Evolutionary conservation across 257 asterid species (phyloP).

Genomic region (Fraxinus excelsior): DNA sequence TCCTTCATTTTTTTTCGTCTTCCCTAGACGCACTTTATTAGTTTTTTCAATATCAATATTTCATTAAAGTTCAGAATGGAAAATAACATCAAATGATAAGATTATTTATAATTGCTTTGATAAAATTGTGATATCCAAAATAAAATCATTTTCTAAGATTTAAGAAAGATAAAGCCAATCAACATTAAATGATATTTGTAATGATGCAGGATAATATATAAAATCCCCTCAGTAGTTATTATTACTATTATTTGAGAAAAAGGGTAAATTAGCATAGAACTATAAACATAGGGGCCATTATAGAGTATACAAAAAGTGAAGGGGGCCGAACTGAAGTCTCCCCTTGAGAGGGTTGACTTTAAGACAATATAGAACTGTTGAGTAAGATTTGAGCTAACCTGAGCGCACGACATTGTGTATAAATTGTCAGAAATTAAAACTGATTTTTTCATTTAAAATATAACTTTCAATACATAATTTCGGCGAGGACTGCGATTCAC

Average conservation of each 20-base stretch:
- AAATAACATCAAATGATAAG: no score
- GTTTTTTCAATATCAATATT: neutral
- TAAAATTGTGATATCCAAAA: neutral
- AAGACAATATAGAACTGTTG: neutral
- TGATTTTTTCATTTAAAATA: no score
- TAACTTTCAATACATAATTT: neutral
- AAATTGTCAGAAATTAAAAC: neutral
- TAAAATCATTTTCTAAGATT: no score
- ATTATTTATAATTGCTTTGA: neutral
- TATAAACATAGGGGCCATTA: neutral
- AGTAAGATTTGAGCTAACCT: neutral
- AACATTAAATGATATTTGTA: no score
- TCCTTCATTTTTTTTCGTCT: no score
- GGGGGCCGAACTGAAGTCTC: neutral
- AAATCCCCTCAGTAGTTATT: neutral
- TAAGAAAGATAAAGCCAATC: no score
- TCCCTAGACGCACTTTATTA: no score
- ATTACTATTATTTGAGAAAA: no score
- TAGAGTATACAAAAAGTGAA: neutral
- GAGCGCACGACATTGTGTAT: neutral
- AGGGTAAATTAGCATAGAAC: neutral
- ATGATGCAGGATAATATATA: neutral
- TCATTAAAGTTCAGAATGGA: no score
- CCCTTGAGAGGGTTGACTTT: neutral
- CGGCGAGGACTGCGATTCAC: constrained; percentile 1